A percentile compares a stretch with the other conserved stretches of the same genome.
phyloP scores from a whole-genome alignment of 2,329 filamentous ascomycete genomes.

The Stylonectria norvegica region DNA sequence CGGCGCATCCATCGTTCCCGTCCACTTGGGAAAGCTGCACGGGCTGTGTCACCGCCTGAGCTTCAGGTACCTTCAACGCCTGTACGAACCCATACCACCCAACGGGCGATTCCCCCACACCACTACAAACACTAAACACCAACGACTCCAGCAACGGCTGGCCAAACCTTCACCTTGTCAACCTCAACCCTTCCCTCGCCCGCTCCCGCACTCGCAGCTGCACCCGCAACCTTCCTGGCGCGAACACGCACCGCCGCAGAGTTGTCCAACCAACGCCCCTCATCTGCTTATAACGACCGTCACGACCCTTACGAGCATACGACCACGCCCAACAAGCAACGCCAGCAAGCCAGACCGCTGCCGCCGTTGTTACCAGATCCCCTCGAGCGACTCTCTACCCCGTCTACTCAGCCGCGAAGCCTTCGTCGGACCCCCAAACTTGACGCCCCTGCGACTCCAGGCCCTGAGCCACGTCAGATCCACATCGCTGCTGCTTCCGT shows the following conservation, averaged over 20 bases:
- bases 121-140: neutral
- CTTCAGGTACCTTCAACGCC: too few species aligned
- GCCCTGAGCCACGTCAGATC: slow-evolving; percentile 40
- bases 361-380: slow-evolving; percentile 33
- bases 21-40: too few species aligned
- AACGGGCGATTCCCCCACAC: neutral
- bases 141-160: slow-evolving; percentile 34
- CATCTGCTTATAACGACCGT: slow-evolving; percentile 48
- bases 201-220: too few species aligned
- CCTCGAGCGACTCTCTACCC: slow-evolving; percentile 41
- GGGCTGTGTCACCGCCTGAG: too few species aligned
- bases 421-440: slow-evolving; percentile 54
- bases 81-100: neutral
- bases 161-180: slow-evolving; percentile 47
- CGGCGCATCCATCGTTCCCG: too few species aligned
- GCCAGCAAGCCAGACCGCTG: slow-evolving; percentile 36
- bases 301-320: slow-evolving; percentile 52
- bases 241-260: slow-evolving; percentile 35
- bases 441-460: slow-evolving; percentile 38
- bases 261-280: slow-evolving; percentile 42
- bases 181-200: slow-evolving; percentile 25
- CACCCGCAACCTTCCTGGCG: too few species aligned
- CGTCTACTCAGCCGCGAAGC: slow-evolving; percentile 44
- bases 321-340: slow-evolving; percentile 44
- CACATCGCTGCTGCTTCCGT: slow-evolving; percentile 48